Percentiles rank a stretch among this genome's conserved stretches.
phyloP scores from a whole-genome alignment of 164 flowering plant genomes.

The Magnolia changhungtana region DNA sequence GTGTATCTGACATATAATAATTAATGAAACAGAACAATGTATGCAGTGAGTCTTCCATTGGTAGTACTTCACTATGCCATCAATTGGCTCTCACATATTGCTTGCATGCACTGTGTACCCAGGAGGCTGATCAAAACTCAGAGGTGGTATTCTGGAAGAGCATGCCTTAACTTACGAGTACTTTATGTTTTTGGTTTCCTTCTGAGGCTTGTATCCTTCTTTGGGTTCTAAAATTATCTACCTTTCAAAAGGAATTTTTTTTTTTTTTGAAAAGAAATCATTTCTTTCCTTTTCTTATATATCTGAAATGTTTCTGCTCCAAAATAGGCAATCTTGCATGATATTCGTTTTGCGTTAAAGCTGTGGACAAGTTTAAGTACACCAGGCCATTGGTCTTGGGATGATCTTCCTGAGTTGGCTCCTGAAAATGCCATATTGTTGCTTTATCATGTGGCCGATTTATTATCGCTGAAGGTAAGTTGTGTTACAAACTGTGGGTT shows the following conservation, averaged over 20 bases:
- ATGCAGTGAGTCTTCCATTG: conserved; percentile 9
- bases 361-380: conserved; percentile 42
- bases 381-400: conserved; percentile 23
- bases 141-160: conserved; percentile 39
- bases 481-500: not conserved
- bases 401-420: conserved; percentile 27
- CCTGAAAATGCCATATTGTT: conserved; percentile 40
- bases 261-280: not conserved
- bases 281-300: not conserved
- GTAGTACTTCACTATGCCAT: conserved; percentile 27
- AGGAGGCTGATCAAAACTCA: conserved; percentile 61
- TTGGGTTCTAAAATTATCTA: not conserved
- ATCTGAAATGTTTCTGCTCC: conserved; percentile 3
- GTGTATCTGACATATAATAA: conserved; percentile 10
- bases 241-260: not conserved
- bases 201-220: not conserved
- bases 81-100: conserved; percentile 64
- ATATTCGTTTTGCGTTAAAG: conserved; percentile 54
- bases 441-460: conserved; percentile 59
- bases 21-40: conserved; percentile 34
- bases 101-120: conserved; percentile 62
- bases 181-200: no score
- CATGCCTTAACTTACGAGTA: not conserved
- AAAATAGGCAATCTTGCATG: conserved; percentile 52
- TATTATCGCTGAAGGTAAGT: conserved; percentile 72